Evolutionary conservation across 2,329 filamentous ascomycete genomes (phyloP).

Genomic region (Aaosphaeria arxii): DNA sequence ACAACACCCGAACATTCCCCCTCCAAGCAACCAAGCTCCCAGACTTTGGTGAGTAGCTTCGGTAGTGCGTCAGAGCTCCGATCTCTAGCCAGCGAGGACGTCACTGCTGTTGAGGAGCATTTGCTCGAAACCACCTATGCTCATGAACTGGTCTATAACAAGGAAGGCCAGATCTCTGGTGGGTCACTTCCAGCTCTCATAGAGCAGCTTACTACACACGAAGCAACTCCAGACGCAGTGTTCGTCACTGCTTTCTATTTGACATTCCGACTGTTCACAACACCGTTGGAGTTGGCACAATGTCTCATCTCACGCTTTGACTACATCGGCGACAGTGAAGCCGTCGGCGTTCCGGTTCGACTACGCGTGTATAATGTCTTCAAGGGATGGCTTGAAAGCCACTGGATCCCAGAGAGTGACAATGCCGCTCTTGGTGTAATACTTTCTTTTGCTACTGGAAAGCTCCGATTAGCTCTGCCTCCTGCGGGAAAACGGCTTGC

Average conservation of each 20-base stretch:
- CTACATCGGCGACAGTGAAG: constrained; percentile 76
- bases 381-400: constrained; percentile 95
- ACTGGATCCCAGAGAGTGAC: constrained; percentile 86
- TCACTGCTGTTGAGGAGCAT: constrained; percentile 75
- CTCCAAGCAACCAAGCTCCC: constrained; percentile 54
- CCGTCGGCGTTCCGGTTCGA: constrained; percentile 75
- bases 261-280: constrained; percentile 91
- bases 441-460: constrained; percentile 72
- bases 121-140: constrained; percentile 90
- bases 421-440: constrained; percentile 73
- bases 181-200: constrained; percentile 87
- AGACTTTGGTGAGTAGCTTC: constrained; percentile 59
- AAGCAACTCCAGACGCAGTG: constrained; percentile 84
- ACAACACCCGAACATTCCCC: constrained; percentile 73
- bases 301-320: constrained; percentile 89
- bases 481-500: constrained; percentile 76
- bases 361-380: constrained; percentile 93
- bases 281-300: constrained; percentile 73
- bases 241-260: constrained; percentile 96
- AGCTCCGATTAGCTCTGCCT: constrained; percentile 66
- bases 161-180: constrained; percentile 91
- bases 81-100: constrained; percentile 67
- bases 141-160: constrained; percentile 88
- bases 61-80: constrained; percentile 64
- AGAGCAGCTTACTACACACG: constrained; percentile 90